These are phyloP conservation scores for Penicillium polonicum DNA, from an alignment of 2,329 filamentous ascomycete species.

Conservation along the genomic window DNA sequence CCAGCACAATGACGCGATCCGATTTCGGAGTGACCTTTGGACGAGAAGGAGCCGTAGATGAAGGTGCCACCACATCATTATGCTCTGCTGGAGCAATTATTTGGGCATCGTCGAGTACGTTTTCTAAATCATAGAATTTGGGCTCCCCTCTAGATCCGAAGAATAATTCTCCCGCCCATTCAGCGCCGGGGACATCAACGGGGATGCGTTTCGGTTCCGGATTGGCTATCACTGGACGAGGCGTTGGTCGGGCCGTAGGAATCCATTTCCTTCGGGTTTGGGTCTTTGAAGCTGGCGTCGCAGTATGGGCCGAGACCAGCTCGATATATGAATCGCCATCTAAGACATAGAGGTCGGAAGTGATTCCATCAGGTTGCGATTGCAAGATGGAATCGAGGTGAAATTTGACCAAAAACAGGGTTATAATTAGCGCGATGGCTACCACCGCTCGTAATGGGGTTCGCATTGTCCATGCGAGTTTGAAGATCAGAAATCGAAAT, in stretches of 20 bases:
- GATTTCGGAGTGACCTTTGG: conserved; percentile 19
- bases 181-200: conserved; percentile 16
- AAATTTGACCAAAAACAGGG: conserved; percentile 20
- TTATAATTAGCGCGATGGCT: conserved; percentile 17
- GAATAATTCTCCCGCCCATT: conserved; percentile 3
- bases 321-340: conserved; percentile 18
- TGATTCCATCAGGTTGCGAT: conserved; percentile 8
- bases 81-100: background rate
- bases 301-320: conserved; percentile 19
- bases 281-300: background rate
- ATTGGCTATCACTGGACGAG: background rate
- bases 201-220: conserved; percentile 17
- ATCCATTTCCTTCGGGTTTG: conserved; percentile 9
- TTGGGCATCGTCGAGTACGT: background rate
- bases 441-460: conserved; percentile 16
- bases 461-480: conserved; percentile 15
- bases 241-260: conserved; percentile 10
- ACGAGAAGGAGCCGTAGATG: conserved; percentile 10
- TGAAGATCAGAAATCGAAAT: background rate
- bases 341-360: background rate
- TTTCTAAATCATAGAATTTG: background rate
- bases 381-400: conserved; percentile 20
- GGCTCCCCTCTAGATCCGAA: background rate
- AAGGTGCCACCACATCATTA: background rate
- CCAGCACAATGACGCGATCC: conserved; percentile 42